Base-by-base conservation (phyloP, 768 basidiomycete species). In the Pholiota microspora region DNA sequence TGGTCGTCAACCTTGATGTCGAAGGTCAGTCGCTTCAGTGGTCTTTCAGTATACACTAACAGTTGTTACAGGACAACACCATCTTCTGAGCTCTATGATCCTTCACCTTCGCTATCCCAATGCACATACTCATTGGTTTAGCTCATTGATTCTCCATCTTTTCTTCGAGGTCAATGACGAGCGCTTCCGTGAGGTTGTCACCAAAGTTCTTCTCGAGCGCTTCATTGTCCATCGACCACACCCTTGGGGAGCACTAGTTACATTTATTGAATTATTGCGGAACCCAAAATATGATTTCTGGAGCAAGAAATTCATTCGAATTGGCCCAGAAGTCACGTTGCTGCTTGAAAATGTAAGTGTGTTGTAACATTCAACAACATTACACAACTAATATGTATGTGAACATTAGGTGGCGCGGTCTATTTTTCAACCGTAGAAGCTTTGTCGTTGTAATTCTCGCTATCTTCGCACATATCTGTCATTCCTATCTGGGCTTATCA, bases 101-200 rank as follows among this genome's bases (percentile, higher is more conserved):
- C 82, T 94, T 62, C 96, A 98, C 68, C 77, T 99, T 59, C 92
- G 97, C 64, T 98, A 96, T 79, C 96, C 97, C 28, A 97, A 95
- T 65, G 92, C 95, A 8, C 97, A 99, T 78, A 99, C 96, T 47
- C 89, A 93, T 70, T 99, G 95, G 94, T 98, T 96, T 80, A 92
- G 89, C 68, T 89, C 87, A 42, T 80, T 98, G 59, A 76, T 98
- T 51, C 82, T 98, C 49, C 84, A 94, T 68, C 82, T 96, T 40
- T 98, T 98, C 75, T 64, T 77, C 47, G 89, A 94, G 65, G 80
- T 89, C 57, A 83, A 85, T 64, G 83, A 84, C 56, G 89, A 89
- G 53, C 81, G 80, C 40, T 87, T 90, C 77, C 79, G 83, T 63
- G 91, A 94, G 67, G 82, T 92, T 59, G 80, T 89, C 75, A 89